Percentiles rank a stretch among this genome's conserved stretches.
phyloP scores from a whole-genome alignment of 768 basidiomycete genomes.

The Termitomyces sp. region DNA sequence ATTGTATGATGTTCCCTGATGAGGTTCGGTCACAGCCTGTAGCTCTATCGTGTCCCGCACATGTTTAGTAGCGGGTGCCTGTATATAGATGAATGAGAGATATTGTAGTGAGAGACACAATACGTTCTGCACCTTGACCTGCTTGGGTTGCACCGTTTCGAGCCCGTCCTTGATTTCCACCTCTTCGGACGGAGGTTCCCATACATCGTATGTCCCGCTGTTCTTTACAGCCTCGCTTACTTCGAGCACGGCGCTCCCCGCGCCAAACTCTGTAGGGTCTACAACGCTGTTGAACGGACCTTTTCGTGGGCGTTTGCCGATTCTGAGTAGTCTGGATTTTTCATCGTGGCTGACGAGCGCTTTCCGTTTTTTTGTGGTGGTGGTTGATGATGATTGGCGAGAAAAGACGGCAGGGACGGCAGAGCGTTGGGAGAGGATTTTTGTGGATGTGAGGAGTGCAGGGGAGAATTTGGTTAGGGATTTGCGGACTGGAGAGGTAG shows the following conservation, averaged over 20 bases:
- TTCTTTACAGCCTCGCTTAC: conserved; percentile 66
- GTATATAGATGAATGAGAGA: neutral
- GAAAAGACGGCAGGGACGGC: conserved; percentile 83
- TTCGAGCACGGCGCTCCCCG: conserved; percentile 62
- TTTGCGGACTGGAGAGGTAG: conserved; percentile 70
- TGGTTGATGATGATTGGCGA: conserved; percentile 35
- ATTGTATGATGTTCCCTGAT: conserved; percentile 87
- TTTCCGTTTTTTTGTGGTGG: conserved; percentile 38
- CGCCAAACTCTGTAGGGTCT: conserved; percentile 64
- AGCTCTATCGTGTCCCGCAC: conserved; percentile 53
- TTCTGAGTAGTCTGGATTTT: conserved; percentile 70
- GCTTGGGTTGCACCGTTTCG: conserved; percentile 37
- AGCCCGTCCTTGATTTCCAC: conserved; percentile 34
- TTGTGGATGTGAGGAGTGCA: conserved; percentile 58
- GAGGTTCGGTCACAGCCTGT: conserved; percentile 68
- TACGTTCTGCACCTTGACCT: conserved; percentile 51
- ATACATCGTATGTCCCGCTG: conserved; percentile 66
- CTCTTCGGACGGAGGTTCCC: conserved; percentile 36
- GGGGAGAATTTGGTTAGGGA: conserved; percentile 52
- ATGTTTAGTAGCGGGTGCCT: conserved; percentile 48
- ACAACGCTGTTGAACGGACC: conserved; percentile 72
- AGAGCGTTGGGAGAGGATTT: conserved; percentile 82
- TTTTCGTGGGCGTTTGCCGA: conserved; percentile 67
- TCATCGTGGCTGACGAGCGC: conserved; percentile 54
- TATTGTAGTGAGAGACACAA: neutral